These are phyloP conservation scores for Apiospora rasikravindrae DNA, from an alignment of 2,329 filamentous ascomycete species.

Conservation along the genomic window DNA sequence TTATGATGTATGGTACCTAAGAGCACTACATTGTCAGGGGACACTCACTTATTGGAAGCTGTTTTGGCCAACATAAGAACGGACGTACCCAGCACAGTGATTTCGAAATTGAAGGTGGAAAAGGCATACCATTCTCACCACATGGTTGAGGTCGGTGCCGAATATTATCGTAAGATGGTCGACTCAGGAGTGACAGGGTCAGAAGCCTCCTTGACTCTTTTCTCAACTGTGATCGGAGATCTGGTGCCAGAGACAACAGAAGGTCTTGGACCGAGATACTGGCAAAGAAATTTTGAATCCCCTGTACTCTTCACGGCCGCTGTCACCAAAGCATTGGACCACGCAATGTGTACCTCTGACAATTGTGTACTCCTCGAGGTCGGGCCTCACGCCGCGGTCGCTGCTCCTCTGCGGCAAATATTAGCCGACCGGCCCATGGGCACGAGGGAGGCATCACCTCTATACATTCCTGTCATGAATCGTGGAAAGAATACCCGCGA, in stretches of 20 bases:
- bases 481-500: constrained; percentile 21
- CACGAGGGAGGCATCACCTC: constrained; percentile 14
- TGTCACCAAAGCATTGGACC: constrained; percentile 24
- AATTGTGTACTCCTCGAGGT: constrained; percentile 27
- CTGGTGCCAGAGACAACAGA: constrained; percentile 7
- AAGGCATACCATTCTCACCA: constrained; percentile 18
- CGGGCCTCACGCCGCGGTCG: constrained; percentile 37
- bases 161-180: constrained; percentile 29
- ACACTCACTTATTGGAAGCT: constrained; percentile 41
- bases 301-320: constrained; percentile 18
- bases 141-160: constrained; percentile 35
- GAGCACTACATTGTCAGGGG: constrained; percentile 55
- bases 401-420: constrained; percentile 38
- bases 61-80: constrained; percentile 23
- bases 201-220: constrained; percentile 4
- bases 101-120: constrained; percentile 8
- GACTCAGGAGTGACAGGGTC: neutral
- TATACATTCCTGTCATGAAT: constrained; percentile 28
- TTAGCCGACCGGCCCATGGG: constrained; percentile 20
- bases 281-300: constrained; percentile 17
- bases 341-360: constrained; percentile 30
- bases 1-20: no score
- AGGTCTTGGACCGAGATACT: constrained; percentile 9
- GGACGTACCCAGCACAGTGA: neutral
- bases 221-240: constrained; percentile 32